Percentiles rank a stretch among this genome's conserved stretches.
These are phyloP conservation scores for Vaccinium myrtillus DNA, from an alignment of 148 eudicot species.

Conservation along the genomic window DNA sequence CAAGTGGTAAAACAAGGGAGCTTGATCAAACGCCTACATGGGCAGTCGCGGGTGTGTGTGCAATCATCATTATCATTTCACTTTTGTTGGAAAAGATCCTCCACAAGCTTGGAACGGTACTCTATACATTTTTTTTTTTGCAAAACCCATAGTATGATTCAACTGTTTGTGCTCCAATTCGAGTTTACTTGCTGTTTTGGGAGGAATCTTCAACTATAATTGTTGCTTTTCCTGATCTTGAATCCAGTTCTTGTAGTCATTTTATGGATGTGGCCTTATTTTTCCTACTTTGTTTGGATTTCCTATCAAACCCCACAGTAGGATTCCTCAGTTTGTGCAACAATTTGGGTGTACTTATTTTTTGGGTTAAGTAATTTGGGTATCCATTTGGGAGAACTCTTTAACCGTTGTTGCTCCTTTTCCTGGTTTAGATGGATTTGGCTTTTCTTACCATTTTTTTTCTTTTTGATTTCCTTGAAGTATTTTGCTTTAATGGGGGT, in stretches of 20 bases:
- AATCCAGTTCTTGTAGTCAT: not conserved
- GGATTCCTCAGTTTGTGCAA: not conserved
- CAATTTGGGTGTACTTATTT: not conserved
- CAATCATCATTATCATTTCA: constrained; percentile 64
- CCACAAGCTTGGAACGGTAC: constrained; percentile 53
- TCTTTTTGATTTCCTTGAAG: not conserved
- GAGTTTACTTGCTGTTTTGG: not conserved
- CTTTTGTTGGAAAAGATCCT: constrained; percentile 59
- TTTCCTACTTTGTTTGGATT: not conserved
- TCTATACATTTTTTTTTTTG: no score
- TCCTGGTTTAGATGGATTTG: no score
- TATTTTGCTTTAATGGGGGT: not conserved
- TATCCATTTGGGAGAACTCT: no score
- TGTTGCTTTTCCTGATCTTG: not conserved
- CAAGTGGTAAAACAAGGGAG: constrained; percentile 22
- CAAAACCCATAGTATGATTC: not conserved
- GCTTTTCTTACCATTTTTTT: no score
- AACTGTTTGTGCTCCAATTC: not conserved
- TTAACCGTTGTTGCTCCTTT: no score
- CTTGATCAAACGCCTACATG: constrained; percentile 80
- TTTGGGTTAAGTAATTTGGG: no score
- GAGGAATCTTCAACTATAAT: not conserved
- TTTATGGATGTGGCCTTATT: not conserved
- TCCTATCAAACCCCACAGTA: not conserved
- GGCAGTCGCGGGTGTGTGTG: constrained; percentile 85